phyloP scores from a whole-genome alignment of 306 rosid genomes.

The Cicer chorassanicum region DNA sequence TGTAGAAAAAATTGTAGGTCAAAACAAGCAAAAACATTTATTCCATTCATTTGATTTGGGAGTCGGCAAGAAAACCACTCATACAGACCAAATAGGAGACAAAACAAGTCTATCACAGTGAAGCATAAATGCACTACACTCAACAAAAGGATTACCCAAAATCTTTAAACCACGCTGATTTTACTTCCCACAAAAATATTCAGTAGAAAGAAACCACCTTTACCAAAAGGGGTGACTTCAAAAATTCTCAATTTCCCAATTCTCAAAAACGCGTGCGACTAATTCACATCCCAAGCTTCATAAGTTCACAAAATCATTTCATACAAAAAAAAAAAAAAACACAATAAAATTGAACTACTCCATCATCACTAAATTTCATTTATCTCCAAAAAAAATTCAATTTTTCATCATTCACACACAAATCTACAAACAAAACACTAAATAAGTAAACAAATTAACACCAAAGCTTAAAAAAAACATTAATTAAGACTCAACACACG shows the following conservation, averaged over 20 bases:
- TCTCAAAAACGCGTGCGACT: not conserved
- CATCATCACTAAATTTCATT: not conserved
- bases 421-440: constrained; percentile 19
- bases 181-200: not conserved
- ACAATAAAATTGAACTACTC: not conserved
- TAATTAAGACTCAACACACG: not conserved
- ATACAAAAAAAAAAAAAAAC: not conserved
- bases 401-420: constrained; percentile 5
- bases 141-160: constrained; percentile 21
- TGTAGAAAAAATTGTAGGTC: not conserved
- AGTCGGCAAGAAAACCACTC: not conserved
- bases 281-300: not conserved
- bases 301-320: constrained; percentile 23
- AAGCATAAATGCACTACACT: not conserved
- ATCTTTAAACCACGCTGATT: not conserved
- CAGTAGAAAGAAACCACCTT: not conserved
- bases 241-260: not conserved
- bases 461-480: not conserved
- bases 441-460: not conserved
- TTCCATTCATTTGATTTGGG: not conserved
- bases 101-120: not conserved
- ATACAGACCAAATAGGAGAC: not conserved
- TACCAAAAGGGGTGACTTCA: not conserved
- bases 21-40: not conserved
- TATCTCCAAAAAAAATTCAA: not conserved